Evolutionary conservation across 2,329 filamentous ascomycete genomes (phyloP).

Genomic region (Fusarium camptoceras): DNA sequence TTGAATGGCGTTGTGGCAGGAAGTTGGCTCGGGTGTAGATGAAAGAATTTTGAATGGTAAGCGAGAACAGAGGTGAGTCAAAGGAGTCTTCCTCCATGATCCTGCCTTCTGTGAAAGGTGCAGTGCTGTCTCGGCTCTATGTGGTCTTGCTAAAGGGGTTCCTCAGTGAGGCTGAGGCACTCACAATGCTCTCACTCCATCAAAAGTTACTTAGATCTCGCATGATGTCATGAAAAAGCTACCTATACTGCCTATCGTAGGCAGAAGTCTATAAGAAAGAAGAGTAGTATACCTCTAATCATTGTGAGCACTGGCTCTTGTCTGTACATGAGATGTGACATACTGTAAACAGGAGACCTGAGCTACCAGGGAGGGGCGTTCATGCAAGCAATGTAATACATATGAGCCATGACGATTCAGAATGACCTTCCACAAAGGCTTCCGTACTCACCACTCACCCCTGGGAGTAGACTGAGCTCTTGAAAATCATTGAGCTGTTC

Average conservation of each 20-base stretch:
- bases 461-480: background rate
- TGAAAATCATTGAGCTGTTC: background rate
- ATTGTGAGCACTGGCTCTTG: background rate
- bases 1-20: conserved; percentile 11
- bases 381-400: background rate
- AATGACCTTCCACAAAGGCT: background rate
- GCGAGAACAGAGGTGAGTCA: conserved; percentile 15
- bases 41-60: conserved; percentile 7
- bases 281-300: conserved; percentile 3
- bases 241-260: background rate
- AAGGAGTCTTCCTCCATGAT: background rate
- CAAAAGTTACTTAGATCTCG: background rate
- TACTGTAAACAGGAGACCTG: background rate
- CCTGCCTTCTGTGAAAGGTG: conserved; percentile 4
- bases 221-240: background rate
- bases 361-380: background rate
- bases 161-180: conserved; percentile 18
- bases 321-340: background rate
- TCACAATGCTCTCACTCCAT: background rate
- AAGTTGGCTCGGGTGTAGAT: conserved; percentile 14
- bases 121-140: background rate
- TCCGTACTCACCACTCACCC: background rate
- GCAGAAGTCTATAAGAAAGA: background rate
- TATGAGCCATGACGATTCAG: conserved; percentile 14
- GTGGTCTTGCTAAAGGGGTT: background rate